Conservation (phyloP, 352 stramenopile species). For the Pythium biforme region DNA sequence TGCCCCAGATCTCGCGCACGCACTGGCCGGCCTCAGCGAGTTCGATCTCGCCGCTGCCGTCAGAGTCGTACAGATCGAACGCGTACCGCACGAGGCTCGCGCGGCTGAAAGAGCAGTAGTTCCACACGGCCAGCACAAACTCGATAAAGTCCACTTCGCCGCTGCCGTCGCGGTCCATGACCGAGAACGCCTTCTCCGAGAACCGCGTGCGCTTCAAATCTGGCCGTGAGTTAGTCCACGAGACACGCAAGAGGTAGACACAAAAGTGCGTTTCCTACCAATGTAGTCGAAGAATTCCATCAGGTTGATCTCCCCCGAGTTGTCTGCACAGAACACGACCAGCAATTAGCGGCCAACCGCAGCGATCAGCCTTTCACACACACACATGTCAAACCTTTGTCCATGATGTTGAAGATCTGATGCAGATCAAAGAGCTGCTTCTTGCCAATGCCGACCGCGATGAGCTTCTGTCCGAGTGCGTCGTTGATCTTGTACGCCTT, state of each 20-base stretch:
- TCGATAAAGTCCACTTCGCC: slow-evolving; percentile 73
- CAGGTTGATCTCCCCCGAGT: slow-evolving; percentile 63
- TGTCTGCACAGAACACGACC: slow-evolving; percentile 31
- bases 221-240: slow-evolving; percentile 1
- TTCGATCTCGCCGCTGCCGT: slow-evolving; percentile 71
- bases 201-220: slow-evolving; percentile 59
- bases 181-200: slow-evolving; percentile 66
- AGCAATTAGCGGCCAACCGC: not conserved
- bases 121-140: slow-evolving; percentile 75
- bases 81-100: slow-evolving; percentile 61
- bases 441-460: slow-evolving; percentile 43
- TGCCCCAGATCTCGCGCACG: slow-evolving; percentile 60
- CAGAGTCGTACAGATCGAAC: slow-evolving; percentile 73
- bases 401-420: slow-evolving; percentile 57
- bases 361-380: not conserved
- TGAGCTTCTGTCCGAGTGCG: slow-evolving; percentile 36
- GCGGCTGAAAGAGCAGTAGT: slow-evolving; percentile 76
- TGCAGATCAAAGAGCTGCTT: slow-evolving; percentile 47
- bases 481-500: slow-evolving; percentile 43
- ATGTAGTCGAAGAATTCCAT: slow-evolving; percentile 73
- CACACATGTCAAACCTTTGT: slow-evolving; percentile 30
- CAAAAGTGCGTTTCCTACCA: slow-evolving; percentile 24
- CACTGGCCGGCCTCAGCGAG: slow-evolving; percentile 44
- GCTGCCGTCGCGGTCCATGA: slow-evolving; percentile 70
- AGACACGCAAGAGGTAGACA: not conserved